phyloP scores from a whole-genome alignment of 345 rosid genomes.

The Orychophragmus violaceus region DNA sequence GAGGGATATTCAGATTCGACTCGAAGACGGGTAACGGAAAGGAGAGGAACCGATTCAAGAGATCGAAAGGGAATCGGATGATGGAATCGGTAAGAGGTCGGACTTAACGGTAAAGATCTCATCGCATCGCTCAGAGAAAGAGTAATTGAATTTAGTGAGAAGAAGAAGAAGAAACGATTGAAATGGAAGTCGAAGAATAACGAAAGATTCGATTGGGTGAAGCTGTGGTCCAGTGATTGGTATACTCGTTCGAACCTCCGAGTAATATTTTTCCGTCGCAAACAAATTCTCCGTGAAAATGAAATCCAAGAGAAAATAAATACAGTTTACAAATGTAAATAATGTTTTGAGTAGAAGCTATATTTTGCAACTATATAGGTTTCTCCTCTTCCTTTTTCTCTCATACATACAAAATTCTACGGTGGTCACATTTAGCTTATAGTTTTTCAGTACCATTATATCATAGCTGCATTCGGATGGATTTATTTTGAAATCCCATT shows the following conservation, averaged over 20 bases:
- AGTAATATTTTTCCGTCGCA: neutral
- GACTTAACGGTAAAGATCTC: constrained; percentile 4
- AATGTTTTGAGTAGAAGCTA: too few species aligned
- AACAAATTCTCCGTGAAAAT: neutral
- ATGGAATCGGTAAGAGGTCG: constrained; percentile 2
- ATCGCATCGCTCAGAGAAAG: constrained; percentile 17
- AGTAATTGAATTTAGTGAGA: neutral
- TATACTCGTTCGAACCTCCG: neutral
- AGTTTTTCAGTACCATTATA: too few species aligned
- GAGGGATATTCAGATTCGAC: constrained; percentile 13
- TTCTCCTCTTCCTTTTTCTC: too few species aligned
- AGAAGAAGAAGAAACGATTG: neutral
- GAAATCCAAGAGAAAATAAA: neutral
- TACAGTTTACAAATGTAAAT: too few species aligned
- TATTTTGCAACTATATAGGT: too few species aligned
- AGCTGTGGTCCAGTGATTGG: neutral
- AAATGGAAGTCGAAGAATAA: neutral
- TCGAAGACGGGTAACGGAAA: constrained; percentile 2
- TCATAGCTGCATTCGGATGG: too few species aligned
- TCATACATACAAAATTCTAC: too few species aligned
- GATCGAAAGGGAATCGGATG: constrained; percentile 15
- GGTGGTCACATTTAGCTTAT: too few species aligned
- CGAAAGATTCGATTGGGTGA: neutral
- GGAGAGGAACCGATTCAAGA: neutral
- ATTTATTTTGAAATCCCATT: too few species aligned